These are phyloP conservation scores for Acarospora socialis DNA, from an alignment of 2,329 filamentous ascomycete species.

Conservation along the genomic window DNA sequence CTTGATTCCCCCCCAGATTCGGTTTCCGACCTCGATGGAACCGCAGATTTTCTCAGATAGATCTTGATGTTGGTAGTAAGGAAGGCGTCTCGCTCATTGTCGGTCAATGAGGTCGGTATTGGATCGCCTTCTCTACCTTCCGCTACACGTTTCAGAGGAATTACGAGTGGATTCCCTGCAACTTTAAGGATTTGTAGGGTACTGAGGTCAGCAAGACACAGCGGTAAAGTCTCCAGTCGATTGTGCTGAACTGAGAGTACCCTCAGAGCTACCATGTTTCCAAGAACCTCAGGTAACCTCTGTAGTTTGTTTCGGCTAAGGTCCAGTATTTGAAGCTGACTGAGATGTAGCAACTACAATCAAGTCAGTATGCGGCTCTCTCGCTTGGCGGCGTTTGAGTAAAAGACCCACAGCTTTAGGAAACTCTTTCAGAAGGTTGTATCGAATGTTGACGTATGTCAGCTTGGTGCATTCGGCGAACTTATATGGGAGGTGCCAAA, in stretches of 20 bases:
- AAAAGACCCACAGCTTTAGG: conserved; percentile 43
- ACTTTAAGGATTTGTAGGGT: conserved; percentile 82
- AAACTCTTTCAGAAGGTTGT: conserved; percentile 43
- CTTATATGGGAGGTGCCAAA: conserved; percentile 34
- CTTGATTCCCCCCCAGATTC: conserved; percentile 34
- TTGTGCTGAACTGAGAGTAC: conserved; percentile 82
- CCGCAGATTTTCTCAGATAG: conserved; percentile 36
- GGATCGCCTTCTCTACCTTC: conserved; percentile 48
- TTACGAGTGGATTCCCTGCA: conserved; percentile 71
- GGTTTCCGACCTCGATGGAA: conserved; percentile 24
- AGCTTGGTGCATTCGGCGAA: conserved; percentile 35
- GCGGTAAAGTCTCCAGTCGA: conserved; percentile 67
- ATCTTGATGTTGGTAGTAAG: conserved; percentile 47
- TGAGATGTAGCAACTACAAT: conserved; percentile 65
- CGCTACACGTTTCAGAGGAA: conserved; percentile 58
- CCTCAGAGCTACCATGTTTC: conserved; percentile 69
- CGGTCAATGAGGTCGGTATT: conserved; percentile 34
- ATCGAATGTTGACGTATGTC: conserved; percentile 35
- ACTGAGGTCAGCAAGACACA: conserved; percentile 76
- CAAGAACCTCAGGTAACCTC: conserved; percentile 63
- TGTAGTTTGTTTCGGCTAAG: conserved; percentile 77
- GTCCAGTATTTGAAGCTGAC: conserved; percentile 81
- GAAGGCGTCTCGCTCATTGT: conserved; percentile 45
- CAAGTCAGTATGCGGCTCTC: conserved; percentile 17
- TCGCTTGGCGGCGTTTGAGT: too few relatives aligned